Percentiles rank a stretch among this genome's conserved stretches.
Conservation (phyloP, 805 yeast genomes). For the Candida nemodendra region DNA sequence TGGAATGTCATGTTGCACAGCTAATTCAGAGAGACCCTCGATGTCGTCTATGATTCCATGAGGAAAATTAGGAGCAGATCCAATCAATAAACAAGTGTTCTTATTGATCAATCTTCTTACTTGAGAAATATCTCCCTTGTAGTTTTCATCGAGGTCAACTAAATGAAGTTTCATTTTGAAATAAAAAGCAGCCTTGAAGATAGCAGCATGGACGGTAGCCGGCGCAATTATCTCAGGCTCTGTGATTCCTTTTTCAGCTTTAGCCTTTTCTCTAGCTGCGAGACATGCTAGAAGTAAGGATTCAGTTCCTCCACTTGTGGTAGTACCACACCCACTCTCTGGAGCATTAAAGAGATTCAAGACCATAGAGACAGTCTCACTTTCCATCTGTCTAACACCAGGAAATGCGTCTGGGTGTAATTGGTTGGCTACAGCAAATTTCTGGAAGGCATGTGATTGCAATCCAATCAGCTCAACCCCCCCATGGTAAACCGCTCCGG, state of each 20-base stretch:
- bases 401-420: slow-evolving; percentile 97
- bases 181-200: slow-evolving; percentile 88
- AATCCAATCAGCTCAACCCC: slow-evolving; percentile 73
- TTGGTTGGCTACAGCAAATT: slow-evolving; percentile 87
- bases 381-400: slow-evolving; percentile 93
- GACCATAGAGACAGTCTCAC: slow-evolving; percentile 93
- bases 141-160: slow-evolving; percentile 70
- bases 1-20: slow-evolving; percentile 69
- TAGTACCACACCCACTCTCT: slow-evolving; percentile 65
- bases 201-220: slow-evolving; percentile 88
- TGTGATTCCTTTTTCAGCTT: slow-evolving; percentile 52
- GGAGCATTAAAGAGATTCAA: slow-evolving; percentile 82
- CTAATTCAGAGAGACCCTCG: slow-evolving; percentile 62
- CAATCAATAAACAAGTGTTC: slow-evolving; percentile 81
- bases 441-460: slow-evolving; percentile 74
- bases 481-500: slow-evolving; percentile 97
- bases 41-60: slow-evolving; percentile 95
- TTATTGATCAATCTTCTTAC: slow-evolving; percentile 65
- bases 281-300: slow-evolving; percentile 82
- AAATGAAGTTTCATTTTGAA: slow-evolving; percentile 83
- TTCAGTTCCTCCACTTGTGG: slow-evolving; percentile 95
- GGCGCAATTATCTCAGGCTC: slow-evolving; percentile 90
- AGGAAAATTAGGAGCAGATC: slow-evolving; percentile 97
- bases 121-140: slow-evolving; percentile 60
- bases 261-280: slow-evolving; percentile 81